phyloP scores from a whole-genome alignment of 495 filamentous ascomycete genomes.

The Cladorrhinum samala region DNA sequence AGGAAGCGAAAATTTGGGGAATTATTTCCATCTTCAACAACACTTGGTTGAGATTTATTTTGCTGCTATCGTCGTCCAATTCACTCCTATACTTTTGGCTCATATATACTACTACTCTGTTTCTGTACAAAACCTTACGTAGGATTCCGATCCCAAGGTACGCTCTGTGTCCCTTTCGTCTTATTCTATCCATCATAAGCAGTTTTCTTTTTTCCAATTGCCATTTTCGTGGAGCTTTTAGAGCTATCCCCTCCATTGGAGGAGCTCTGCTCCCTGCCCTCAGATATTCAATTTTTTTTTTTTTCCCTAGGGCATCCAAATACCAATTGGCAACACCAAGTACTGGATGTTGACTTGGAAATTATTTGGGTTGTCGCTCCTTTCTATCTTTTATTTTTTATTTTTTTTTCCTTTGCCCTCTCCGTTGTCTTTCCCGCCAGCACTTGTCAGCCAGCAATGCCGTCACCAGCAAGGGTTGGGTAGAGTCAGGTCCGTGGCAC shows the following conservation, averaged over 20 bases:
- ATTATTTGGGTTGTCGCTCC: no score
- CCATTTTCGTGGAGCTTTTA: no score
- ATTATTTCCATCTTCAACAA: neutral
- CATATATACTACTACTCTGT: neutral
- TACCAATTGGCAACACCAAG: no score
- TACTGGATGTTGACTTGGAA: no score
- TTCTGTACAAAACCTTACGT: constrained; percentile 10
- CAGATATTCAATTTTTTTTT: no score
- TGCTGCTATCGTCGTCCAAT: constrained; percentile 15
- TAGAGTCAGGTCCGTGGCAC: neutral
- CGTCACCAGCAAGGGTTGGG: constrained; percentile 9
- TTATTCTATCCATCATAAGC: neutral
- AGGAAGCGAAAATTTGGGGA: constrained; percentile 8
- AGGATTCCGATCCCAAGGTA: constrained; percentile 2
- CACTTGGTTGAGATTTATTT: neutral
- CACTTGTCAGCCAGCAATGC: constrained; percentile 4
- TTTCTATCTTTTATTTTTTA: no score
- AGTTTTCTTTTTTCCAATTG: neutral
- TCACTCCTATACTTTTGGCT: constrained; percentile 17
- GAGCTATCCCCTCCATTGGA: no score
- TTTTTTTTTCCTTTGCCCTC: neutral
- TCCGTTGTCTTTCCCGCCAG: neutral
- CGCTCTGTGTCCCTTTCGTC: constrained; percentile 3
- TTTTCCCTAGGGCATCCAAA: no score
- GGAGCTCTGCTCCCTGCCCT: no score